phyloP scores from a whole-genome alignment of 1,284 basidiomycete species.

The Apiotrichum brassicae region DNA sequence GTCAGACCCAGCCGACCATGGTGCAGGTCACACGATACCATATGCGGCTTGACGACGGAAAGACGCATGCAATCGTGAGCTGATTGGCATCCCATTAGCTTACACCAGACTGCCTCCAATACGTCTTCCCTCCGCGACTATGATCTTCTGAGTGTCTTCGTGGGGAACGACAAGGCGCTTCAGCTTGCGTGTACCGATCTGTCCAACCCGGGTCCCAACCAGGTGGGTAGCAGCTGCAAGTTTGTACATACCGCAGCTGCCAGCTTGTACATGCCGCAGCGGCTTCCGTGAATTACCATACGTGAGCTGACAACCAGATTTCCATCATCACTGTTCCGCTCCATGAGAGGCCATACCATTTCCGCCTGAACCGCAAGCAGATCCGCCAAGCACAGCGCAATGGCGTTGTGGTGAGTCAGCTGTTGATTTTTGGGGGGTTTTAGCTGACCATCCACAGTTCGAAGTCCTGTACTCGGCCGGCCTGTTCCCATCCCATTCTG shows the following conservation, averaged over 20 bases:
- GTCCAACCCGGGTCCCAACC: constrained; percentile 42
- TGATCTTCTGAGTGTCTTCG: constrained; percentile 40
- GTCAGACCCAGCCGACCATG: constrained; percentile 20
- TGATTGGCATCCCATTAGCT: too few relatives aligned
- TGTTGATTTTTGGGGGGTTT: too few relatives aligned
- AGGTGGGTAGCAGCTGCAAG: too few relatives aligned
- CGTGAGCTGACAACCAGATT: constrained; percentile 21
- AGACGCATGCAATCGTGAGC: constrained; percentile 40
- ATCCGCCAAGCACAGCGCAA: constrained; percentile 43
- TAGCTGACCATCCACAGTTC: constrained; percentile 34
- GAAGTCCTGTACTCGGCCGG: constrained; percentile 44
- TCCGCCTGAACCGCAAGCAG: constrained; percentile 40
- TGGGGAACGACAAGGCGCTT: constrained; percentile 42
- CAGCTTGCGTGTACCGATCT: constrained; percentile 44
- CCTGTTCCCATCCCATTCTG: constrained; percentile 32
- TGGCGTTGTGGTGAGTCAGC: constrained; percentile 42
- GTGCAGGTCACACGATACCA: constrained; percentile 44
- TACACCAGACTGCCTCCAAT: constrained; percentile 40
- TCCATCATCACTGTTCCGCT: constrained; percentile 45
- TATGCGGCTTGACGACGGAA: constrained; percentile 40
- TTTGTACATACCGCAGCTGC: too few relatives aligned
- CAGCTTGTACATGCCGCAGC: too few relatives aligned
- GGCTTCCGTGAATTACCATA: too few relatives aligned
- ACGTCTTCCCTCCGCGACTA: constrained; percentile 32
- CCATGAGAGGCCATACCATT: constrained; percentile 41